A percentile compares a stretch with the other conserved stretches of the same genome.
These are phyloP conservation scores for Phytophthora ohioensis DNA, from an alignment of 352 stramenopile species.

Conservation along the genomic window DNA sequence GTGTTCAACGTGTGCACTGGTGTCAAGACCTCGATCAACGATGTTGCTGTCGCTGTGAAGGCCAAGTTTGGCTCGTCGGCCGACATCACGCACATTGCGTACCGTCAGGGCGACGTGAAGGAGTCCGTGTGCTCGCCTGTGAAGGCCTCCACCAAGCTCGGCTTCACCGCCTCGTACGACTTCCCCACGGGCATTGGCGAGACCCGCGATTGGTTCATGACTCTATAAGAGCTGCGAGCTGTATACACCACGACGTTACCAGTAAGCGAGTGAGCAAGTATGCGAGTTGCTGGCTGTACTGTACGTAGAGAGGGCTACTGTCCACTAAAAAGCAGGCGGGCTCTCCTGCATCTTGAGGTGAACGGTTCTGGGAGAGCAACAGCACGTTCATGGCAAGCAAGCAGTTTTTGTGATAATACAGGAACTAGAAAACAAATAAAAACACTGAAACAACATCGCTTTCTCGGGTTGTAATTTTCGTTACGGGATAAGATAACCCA, in stretches of 20 bases:
- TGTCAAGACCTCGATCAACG: conserved; percentile 77
- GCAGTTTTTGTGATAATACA: conserved; percentile 22
- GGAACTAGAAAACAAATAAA: conserved; percentile 12
- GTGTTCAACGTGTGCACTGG: conserved; percentile 88
- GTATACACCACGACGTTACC: conserved; percentile 16
- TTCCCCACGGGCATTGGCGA: conserved; percentile 69
- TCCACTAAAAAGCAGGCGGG: not conserved
- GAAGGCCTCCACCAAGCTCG: conserved; percentile 69
- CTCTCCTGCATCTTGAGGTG: conserved; percentile 18
- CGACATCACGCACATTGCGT: conserved; percentile 69
- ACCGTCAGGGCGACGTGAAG: conserved; percentile 77
- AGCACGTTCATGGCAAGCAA: conserved; percentile 6
- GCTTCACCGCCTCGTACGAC: conserved; percentile 68
- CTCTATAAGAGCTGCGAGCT: conserved; percentile 30
- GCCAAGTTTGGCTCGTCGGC: conserved; percentile 70
- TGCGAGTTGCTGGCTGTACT: conserved; percentile 23
- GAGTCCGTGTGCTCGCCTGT: conserved; percentile 75
- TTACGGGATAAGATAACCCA: too few relatives aligned
- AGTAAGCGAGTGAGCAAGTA: conserved; percentile 3
- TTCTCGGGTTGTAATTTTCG: not conserved
- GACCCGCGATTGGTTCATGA: conserved; percentile 80
- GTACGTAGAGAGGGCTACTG: conserved; percentile 17
- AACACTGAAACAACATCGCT: conserved; percentile 7
- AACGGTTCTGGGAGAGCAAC: conserved; percentile 20
- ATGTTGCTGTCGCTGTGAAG: conserved; percentile 64